Percentiles rank a stretch among this genome's conserved stretches.
phyloP scores from a whole-genome alignment of 139 green algal species.

The Chlamydomonas sp. region DNA sequence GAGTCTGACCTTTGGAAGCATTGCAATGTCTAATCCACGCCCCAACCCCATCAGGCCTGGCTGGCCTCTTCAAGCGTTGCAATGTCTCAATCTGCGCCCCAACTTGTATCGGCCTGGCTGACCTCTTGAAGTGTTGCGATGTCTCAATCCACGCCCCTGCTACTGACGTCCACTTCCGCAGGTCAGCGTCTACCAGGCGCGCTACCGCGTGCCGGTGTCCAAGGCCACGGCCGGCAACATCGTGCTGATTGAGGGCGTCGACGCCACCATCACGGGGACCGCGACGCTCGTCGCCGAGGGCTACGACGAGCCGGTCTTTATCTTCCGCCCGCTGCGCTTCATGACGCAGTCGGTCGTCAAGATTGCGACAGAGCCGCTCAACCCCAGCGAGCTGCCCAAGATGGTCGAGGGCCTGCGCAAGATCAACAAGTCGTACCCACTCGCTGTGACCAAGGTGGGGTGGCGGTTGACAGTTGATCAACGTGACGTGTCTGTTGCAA shows the following conservation, averaged over 20 bases:
- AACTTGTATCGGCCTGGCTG: no score
- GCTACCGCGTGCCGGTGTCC: slow-evolving; percentile 78
- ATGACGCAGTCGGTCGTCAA: slow-evolving; percentile 75
- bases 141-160: no score
- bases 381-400: slow-evolving; percentile 93
- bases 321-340: slow-evolving; percentile 73
- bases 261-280: slow-evolving; percentile 85
- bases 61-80: no score
- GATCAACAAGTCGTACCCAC: slow-evolving; percentile 86
- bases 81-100: no score
- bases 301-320: slow-evolving; percentile 60
- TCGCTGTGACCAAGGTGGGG: slow-evolving; percentile 71
- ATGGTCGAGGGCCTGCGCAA: slow-evolving; percentile 86
- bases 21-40: no score
- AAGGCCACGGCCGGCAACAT: slow-evolving; percentile 69
- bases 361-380: slow-evolving; percentile 93
- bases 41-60: no score
- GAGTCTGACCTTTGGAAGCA: no score
- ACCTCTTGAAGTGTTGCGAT: no score
- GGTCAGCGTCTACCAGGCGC: slow-evolving; percentile 41
- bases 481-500: no score
- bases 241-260: slow-evolving; percentile 88
- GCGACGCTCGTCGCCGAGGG: slow-evolving; percentile 58
- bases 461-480: not conserved
- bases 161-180: no score